Evolutionary conservation across 768 basidiomycete genomes (phyloP), one percentile per base, ranked within the genome.

Genomic region (Naganishia randhawae): DNA sequence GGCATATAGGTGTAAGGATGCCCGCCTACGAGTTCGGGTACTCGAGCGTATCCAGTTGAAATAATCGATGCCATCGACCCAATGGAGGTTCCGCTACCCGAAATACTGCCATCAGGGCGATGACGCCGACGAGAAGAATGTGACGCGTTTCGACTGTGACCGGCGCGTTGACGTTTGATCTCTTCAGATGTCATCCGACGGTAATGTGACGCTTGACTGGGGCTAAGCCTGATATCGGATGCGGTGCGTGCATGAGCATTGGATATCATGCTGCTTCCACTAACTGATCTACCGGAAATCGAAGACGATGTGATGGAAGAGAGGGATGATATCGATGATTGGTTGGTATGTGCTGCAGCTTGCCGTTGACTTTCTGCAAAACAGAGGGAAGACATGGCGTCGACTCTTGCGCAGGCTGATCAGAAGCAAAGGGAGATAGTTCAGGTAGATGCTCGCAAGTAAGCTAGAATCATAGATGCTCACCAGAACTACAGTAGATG

Each of bases 351-450:
- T 22, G 29, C 31, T 19, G 55, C 22, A 25, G 42, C 25, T 5
- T 35, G 7, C 35, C 63, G 65, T 19, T 70, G 54, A 32, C 61
- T 64, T 35, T 76, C 69, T 63, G 75, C 75, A 66, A 75, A 79
- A 68, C 78, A 79, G 52, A 79, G 61, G 14, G 78, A 77, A 1
- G 76, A 74, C 67, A 79, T 74, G 13, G 78, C 74, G 54, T 79
- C 78, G 27, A 70, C 68, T 50, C 76, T 70, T 16, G 78, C 78
- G 50, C 78, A 79, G 14, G 73, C 78, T 79, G 62, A 16, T 25
- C 3, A 48, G 16, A 27, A 45, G 22, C 41, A 14, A 48, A 22
- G 22, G 35, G 14, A 25, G 3, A 31, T 19, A 1, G 33, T 13
- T 37, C 14, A 33, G 33, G 6, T 17, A 48, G 11, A 37, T n/a